These are phyloP conservation scores for Pascua sp. DNA, from an alignment of 1,284 basidiomycete species.

Conservation along the genomic window DNA sequence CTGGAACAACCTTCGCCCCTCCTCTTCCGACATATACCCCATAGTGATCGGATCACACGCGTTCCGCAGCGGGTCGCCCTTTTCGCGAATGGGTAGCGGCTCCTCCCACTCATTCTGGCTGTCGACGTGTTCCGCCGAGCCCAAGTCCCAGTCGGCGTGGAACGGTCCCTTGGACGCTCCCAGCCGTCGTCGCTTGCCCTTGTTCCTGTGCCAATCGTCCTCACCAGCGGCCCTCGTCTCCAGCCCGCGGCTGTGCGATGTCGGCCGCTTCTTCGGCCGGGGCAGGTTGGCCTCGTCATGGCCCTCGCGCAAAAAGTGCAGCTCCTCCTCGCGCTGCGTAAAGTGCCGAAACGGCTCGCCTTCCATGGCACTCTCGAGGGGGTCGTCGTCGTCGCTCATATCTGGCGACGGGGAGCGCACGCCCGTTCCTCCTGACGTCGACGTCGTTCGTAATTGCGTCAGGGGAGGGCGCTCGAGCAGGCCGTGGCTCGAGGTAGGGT, in stretches of 20 bases:
- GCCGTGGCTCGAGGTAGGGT: too few relatives aligned
- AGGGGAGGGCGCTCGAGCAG: too few relatives aligned
- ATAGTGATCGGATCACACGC: slow-evolving; percentile 18
- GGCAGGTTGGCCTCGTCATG: not conserved
- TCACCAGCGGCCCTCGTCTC: not conserved
- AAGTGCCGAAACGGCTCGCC: slow-evolving; percentile 13
- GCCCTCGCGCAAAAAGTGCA: slow-evolving; percentile 1
- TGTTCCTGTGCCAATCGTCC: not conserved
- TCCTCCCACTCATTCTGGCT: too few relatives aligned
- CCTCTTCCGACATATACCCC: slow-evolving; percentile 17
- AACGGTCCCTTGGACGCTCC: not conserved
- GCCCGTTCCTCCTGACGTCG: too few relatives aligned
- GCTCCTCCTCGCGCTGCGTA: slow-evolving; percentile 10
- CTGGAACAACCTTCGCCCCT: slow-evolving; percentile 18
- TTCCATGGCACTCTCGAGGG: slow-evolving; percentile 10
- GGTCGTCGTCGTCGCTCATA: slow-evolving; percentile 5
- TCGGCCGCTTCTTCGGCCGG: not conserved
- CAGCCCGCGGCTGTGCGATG: not conserved
- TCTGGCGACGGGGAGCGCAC: too few relatives aligned
- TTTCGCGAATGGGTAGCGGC: slow-evolving; percentile 5
- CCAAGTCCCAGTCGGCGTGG: too few relatives aligned
- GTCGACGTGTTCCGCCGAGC: not conserved
- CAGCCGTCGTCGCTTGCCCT: not conserved
- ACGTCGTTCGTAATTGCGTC: too few relatives aligned
- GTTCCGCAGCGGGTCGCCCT: slow-evolving; percentile 5